Evolutionary conservation across 1,284 basidiomycete species (phyloP).

Genomic region (Fistulinella cinereoalba): DNA sequence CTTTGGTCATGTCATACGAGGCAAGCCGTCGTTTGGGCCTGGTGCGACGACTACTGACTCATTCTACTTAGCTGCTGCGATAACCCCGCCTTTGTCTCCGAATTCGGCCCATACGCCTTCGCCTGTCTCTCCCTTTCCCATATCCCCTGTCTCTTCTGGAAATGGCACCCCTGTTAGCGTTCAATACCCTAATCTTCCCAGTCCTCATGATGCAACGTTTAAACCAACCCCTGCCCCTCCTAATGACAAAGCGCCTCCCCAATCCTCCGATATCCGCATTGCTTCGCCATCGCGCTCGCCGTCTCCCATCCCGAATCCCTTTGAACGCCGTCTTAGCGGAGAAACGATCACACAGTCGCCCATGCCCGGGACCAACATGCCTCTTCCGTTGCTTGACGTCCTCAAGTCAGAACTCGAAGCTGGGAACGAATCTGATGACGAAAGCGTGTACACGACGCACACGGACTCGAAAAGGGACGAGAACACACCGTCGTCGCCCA

Average conservation of each 20-base stretch:
- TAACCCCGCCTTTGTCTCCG: conserved; percentile 47
- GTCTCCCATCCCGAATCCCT: conserved; percentile 35
- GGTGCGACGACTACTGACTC: conserved; percentile 5
- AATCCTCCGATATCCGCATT: conserved; percentile 24
- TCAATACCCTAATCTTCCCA: conserved; percentile 19
- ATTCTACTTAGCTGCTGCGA: conserved; percentile 29
- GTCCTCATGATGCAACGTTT: conserved; percentile 19
- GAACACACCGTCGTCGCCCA: conserved; percentile 40
- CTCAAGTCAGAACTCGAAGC: conserved; percentile 31
- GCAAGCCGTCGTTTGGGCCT: conserved; percentile 32
- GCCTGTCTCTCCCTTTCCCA: conserved; percentile 44
- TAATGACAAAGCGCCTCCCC: conserved; percentile 18
- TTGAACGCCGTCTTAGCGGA: conserved; percentile 33
- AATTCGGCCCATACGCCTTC: conserved; percentile 45
- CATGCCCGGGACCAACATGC: conserved; percentile 17
- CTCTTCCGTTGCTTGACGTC: conserved; percentile 45
- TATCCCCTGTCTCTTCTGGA: conserved; percentile 33
- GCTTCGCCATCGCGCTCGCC: conserved; percentile 37
- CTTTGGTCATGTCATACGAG: conserved; percentile 29
- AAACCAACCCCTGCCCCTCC: conserved; percentile 8
- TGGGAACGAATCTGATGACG: conserved; percentile 33
- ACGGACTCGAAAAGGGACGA: conserved; percentile 23
- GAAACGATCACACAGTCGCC: conserved; percentile 33
- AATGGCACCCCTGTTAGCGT: conserved; percentile 15
- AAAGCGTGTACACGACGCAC: conserved; percentile 33